Evolutionary conservation across 805 yeast species (phyloP).

Genomic region (Candida easanensis): DNA sequence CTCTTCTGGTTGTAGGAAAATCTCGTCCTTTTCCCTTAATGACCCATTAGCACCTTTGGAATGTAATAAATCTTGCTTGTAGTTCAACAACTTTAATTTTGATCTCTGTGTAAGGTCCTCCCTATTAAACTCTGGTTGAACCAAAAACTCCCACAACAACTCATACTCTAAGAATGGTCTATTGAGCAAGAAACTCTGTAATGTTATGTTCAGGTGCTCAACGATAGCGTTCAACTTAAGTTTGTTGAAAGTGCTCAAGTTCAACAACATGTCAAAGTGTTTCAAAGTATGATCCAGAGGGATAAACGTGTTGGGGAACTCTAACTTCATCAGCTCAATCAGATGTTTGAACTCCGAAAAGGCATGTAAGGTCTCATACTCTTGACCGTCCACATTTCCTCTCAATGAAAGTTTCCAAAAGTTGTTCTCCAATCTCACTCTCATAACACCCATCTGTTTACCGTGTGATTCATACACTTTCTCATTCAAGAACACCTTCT

Average conservation of each 20-base stretch:
- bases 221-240: conserved; percentile 45
- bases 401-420: conserved; percentile 29
- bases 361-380: conserved; percentile 26
- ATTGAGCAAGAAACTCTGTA: conserved; percentile 42
- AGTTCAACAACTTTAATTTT: conserved; percentile 21
- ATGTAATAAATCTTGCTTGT: conserved; percentile 29
- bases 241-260: conserved; percentile 37
- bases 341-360: conserved; percentile 32
- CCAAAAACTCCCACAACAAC: conserved; percentile 42
- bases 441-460: conserved; percentile 31
- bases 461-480: conserved; percentile 22
- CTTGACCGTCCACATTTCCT: conserved; percentile 17
- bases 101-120: conserved; percentile 37
- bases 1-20: conserved; percentile 33
- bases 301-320: conserved; percentile 33
- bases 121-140: conserved; percentile 28
- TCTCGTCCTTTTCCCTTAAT: conserved; percentile 11
- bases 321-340: conserved; percentile 34
- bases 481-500: conserved; percentile 24
- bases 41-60: conserved; percentile 1
- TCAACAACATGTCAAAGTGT: conserved; percentile 20
- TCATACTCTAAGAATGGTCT: conserved; percentile 35
- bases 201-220: conserved; percentile 45
- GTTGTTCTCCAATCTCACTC: conserved; percentile 33
- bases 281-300: conserved; percentile 27